Evolutionary conservation across 495 filamentous ascomycete species (phyloP).

Genomic region (Penicillium turbatum): DNA sequence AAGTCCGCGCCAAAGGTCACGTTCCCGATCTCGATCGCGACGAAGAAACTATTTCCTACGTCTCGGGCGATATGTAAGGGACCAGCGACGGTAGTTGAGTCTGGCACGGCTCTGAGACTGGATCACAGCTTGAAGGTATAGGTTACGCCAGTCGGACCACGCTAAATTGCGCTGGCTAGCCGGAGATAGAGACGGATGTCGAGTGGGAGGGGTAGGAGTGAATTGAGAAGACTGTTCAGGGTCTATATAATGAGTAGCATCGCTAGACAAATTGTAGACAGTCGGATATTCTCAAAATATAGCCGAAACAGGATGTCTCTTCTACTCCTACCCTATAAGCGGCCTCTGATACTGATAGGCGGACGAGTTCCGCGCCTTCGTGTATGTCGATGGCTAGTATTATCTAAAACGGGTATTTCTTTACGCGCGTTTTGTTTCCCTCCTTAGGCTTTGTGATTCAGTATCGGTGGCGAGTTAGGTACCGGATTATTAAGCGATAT

Average conservation of each 20-base stretch:
- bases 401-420: conserved; percentile 39
- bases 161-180: too few relatives aligned
- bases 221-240: conserved; percentile 47
- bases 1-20: conserved; percentile 45
- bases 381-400: conserved; percentile 80
- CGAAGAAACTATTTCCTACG: conserved; percentile 87
- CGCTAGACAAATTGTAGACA: too few relatives aligned
- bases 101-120: conserved; percentile 67
- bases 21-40: conserved; percentile 60
- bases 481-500: too few relatives aligned
- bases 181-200: conserved; percentile 16
- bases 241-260: conserved; percentile 42
- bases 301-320: conserved; percentile 20
- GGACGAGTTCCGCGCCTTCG: conserved; percentile 40
- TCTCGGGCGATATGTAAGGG: conserved; percentile 85
- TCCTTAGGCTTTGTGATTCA: too few relatives aligned
- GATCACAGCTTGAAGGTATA: conserved; percentile 34
- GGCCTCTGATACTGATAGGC: conserved; percentile 36
- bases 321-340: conserved; percentile 32
- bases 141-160: conserved; percentile 6
- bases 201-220: conserved; percentile 53
- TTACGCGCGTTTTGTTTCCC: neutral
- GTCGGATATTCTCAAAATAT: too few relatives aligned
- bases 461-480: too few relatives aligned
- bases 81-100: conserved; percentile 75